Evolutionary conservation across 257 asterid species (phyloP).

Genomic region (Perilla frutescens): DNA sequence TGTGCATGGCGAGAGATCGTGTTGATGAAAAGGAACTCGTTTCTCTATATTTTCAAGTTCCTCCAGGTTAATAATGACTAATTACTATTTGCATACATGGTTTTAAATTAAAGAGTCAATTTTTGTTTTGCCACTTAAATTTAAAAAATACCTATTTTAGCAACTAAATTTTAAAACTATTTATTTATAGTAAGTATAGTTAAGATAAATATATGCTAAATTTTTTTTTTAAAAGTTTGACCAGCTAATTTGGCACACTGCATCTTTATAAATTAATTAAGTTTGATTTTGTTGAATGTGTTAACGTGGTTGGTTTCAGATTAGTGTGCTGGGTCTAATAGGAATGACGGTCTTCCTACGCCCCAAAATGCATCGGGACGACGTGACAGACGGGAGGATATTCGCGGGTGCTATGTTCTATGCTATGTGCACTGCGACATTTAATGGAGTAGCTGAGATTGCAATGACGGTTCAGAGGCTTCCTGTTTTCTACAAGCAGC

Average conservation of each 20-base stretch:
- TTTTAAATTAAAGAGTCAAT: too few species aligned
- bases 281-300: neutral
- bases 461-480: slow-evolving; percentile 48
- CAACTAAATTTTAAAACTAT: too few species aligned
- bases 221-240: too few species aligned
- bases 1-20: slow-evolving; percentile 45
- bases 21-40: slow-evolving; percentile 56
- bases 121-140: too few species aligned
- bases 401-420: slow-evolving; percentile 48
- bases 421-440: slow-evolving; percentile 30
- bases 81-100: too few species aligned
- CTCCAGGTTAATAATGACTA: slow-evolving; percentile 25
- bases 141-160: neutral
- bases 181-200: too few species aligned
- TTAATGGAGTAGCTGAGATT: slow-evolving; percentile 54
- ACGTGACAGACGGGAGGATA: slow-evolving; percentile 40
- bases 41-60: slow-evolving; percentile 49
- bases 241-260: too few species aligned
- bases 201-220: too few species aligned
- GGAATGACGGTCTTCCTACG: slow-evolving; percentile 48
- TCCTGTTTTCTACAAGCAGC: slow-evolving; percentile 60
- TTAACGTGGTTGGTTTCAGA: neutral
- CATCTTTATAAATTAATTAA: too few species aligned
- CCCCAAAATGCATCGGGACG: slow-evolving; percentile 46
- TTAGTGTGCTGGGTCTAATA: slow-evolving; percentile 34